Evolutionary conservation across 192 early-diverging fungal genomes (phyloP).

Genomic region (Coemansia sp.): DNA sequence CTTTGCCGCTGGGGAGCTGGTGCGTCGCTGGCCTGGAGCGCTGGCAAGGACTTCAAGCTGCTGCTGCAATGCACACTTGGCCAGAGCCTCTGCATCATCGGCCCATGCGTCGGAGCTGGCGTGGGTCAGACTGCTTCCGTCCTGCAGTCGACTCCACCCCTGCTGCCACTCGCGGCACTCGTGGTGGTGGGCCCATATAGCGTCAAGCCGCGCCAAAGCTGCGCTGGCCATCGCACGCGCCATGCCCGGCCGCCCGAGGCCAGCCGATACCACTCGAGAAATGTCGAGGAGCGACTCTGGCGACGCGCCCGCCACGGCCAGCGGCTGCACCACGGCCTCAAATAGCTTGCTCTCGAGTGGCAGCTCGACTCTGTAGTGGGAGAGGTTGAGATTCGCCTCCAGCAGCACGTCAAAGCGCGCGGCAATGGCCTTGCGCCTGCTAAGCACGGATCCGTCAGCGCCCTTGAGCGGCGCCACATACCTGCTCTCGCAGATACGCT

Average conservation of each 20-base stretch:
- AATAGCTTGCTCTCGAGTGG: constrained; percentile 17
- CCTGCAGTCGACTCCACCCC: constrained; percentile 38
- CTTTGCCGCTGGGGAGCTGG: background rate
- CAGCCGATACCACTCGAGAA: constrained; percentile 20
- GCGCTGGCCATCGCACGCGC: constrained; percentile 25
- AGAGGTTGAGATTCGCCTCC: constrained; percentile 1
- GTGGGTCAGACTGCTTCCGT: background rate
- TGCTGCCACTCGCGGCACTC: constrained; percentile 40
- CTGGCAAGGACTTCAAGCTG: constrained; percentile 16
- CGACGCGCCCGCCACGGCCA: constrained; percentile 38
- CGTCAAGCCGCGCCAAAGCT: constrained; percentile 29
- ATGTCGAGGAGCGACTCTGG: constrained; percentile 30
- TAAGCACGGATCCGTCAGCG: background rate
- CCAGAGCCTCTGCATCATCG: background rate
- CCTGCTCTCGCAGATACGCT: constrained; percentile 11
- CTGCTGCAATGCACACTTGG: background rate
- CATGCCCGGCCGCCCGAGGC: constrained; percentile 15
- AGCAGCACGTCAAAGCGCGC: constrained; percentile 27
- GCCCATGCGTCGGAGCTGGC: background rate
- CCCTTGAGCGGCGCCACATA: background rate
- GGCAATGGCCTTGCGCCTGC: constrained; percentile 26
- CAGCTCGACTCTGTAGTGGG: background rate
- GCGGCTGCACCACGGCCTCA: constrained; percentile 32
- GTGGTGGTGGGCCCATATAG: constrained; percentile 36
- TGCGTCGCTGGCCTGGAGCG: constrained; percentile 14